Base-by-base conservation (phyloP, 306 rosid species). In the Erythrophleum fordii region DNA sequence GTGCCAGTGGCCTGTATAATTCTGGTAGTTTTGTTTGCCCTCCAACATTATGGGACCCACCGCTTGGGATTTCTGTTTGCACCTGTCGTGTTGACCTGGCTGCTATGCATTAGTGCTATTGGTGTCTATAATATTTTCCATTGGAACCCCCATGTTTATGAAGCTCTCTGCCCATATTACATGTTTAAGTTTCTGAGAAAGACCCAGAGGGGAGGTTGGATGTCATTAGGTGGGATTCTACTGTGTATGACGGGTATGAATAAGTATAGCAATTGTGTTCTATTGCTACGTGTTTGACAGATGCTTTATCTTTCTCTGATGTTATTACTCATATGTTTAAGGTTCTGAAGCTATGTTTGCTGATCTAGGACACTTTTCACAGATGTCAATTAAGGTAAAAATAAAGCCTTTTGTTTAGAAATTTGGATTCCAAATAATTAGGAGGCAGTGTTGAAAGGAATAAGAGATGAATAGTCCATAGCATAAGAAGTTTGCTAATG, bases 291-390 rank as follows among this genome's bases (percentile, higher is more conserved):
- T 46, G 56, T 52, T 72, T 69, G 26, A 59, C n/a, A 14, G 64
- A 25, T 60, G 72, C 58, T 11, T 42, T 68, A 59, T 55, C n/a
- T 75, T 64, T 84, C 65, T 85, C 77, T 80, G 25, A 88, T 80
- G 44, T 59, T 62, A 67, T 75, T 6, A 46, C 76, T 18, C 68
- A 26, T 66, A 31, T 71, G 72, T 73, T 86, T 62, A 91, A 94
- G 98, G 98, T 76, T 92, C 98, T 5, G 98, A 94, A 92, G 97
- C 98, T 64, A 94, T 94, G 98, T 94, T 82, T 84, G 98, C 98
- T 77, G 97, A 94, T 81, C 90, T 94, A 34, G 99, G 99, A 61
- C 99, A 95, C 86, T 95, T 95, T 77, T 84, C 95, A 67, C 99
- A 93, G 79, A 65, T 83, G 87, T 88, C 91, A 66, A 88, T 88